Conservation (phyloP, 208 protist species). For the Phytomonas serpens region DNA sequence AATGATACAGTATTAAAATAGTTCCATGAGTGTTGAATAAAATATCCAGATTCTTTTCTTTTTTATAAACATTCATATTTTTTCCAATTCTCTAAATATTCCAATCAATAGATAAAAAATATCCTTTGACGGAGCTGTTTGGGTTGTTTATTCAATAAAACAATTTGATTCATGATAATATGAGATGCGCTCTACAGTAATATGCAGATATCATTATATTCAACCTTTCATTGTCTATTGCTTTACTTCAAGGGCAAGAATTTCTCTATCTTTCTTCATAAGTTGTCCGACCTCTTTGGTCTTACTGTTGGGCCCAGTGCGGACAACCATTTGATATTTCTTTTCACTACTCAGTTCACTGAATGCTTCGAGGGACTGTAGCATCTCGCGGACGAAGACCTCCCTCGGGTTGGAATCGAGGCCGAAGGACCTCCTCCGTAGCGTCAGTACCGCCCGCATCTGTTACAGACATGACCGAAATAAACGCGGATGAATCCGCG, state of each 20-base stretch:
- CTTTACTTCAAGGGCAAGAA: neutral
- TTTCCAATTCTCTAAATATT: conserved; percentile 9
- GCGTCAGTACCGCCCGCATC: neutral
- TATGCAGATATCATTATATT: neutral
- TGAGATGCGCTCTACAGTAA: neutral
- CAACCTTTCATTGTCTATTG: neutral
- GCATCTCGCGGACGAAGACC: neutral
- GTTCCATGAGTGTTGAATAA: neutral
- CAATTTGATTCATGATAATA: neutral
- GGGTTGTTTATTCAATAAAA: neutral
- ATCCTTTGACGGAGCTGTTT: neutral
- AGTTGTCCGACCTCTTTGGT: neutral
- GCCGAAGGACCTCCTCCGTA: conserved; percentile 1
- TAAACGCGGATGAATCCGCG: conserved; percentile 27
- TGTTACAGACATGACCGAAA: conserved; percentile 6
- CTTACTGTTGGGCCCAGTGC: neutral
- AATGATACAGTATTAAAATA: neutral
- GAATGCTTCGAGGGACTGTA: neutral
- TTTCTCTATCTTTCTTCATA: neutral
- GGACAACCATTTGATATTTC: neutral
- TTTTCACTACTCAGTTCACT: neutral
- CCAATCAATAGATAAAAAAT: neutral
- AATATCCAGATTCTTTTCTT: neutral
- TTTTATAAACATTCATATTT: conserved; percentile 6
- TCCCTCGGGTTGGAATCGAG: conserved; percentile 3